Evolutionary conservation across 768 basidiomycete species (phyloP).

Genomic region (Suillus spraguei): DNA sequence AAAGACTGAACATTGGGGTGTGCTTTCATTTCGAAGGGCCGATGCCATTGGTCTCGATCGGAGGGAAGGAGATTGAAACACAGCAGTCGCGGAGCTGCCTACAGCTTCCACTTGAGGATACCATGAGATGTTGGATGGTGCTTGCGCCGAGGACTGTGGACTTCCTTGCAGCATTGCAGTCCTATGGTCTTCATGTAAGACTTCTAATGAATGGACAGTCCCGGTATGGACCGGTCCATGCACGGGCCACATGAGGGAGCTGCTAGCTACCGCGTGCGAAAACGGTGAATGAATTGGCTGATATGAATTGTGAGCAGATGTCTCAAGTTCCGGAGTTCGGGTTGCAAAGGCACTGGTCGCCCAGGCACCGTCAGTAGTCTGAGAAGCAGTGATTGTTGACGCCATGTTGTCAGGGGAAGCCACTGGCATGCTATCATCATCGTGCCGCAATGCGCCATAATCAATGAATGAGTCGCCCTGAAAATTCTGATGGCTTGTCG

Average conservation of each 20-base stretch:
- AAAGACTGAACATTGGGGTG: background rate
- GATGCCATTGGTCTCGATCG: background rate
- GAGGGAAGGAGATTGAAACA: background rate
- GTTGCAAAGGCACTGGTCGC: background rate
- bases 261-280: background rate
- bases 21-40: background rate
- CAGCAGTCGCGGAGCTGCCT: background rate
- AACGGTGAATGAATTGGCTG: background rate
- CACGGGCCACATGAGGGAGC: background rate
- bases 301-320: background rate
- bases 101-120: conserved; percentile 1
- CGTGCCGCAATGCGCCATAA: background rate
- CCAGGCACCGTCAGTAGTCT: background rate
- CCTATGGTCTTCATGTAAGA: conserved; percentile 2
- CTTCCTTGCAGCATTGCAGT: background rate
- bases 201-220: background rate
- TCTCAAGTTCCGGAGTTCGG: background rate
- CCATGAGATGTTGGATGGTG: background rate
- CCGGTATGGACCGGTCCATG: background rate
- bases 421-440: background rate
- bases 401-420: background rate
- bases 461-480: background rate
- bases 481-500: background rate
- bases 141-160: background rate
- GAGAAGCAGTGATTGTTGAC: background rate